Base-by-base conservation (phyloP, 2,329 filamentous ascomycete genomes). In the Alternaria arborescens region DNA sequence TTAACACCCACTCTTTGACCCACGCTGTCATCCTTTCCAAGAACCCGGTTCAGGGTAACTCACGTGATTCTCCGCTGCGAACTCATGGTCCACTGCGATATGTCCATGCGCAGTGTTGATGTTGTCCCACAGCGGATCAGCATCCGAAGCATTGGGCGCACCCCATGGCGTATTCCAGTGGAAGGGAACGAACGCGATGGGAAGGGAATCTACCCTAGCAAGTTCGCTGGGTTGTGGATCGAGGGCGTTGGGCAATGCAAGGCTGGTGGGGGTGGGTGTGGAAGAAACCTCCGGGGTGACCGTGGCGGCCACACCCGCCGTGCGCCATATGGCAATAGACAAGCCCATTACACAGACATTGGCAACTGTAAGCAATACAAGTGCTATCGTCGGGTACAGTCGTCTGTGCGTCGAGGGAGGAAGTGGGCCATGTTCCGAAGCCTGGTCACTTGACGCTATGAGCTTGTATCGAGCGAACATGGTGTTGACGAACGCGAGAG, bases 21-120 rank as follows among this genome's bases (percentile, higher is more conserved):
- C 12, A 36, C 20, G 16, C 36, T 43, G 30, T 50, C 32, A 12
- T 38, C 5, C 8, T 38, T 18, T 11, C 32, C 46, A n/a, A 14
- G 10, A 3, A 38, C 12, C 28, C 16, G n/a, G 22, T 20, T 16
- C 30, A 32, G 14, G 32, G n/a, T 40, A 20, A 62, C 57, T 68
- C 57, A 60, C 59, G 47, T 46, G 41, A 22, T 60, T 68, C 48
- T 44, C 40, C 22, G 54, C 55, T 3, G 72, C 72, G 64, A 64
- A 71, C 42, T 66, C 20, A 12, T 61, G 63, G 46, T 74, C 72
- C 16, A 74, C 60, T 12, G 72, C 68, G 16, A 75, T 64, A 47
- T 73, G 66, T 20, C 72, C 72, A 52, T 75, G 72, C 14, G 71
- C 58, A 8, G 68, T 68, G 20, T 62, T 59, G 43, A 75, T 73